Percentiles rank a stretch among this genome's conserved stretches.
phyloP scores from a whole-genome alignment of 441 rosid species.

The Syzygium malaccense region DNA sequence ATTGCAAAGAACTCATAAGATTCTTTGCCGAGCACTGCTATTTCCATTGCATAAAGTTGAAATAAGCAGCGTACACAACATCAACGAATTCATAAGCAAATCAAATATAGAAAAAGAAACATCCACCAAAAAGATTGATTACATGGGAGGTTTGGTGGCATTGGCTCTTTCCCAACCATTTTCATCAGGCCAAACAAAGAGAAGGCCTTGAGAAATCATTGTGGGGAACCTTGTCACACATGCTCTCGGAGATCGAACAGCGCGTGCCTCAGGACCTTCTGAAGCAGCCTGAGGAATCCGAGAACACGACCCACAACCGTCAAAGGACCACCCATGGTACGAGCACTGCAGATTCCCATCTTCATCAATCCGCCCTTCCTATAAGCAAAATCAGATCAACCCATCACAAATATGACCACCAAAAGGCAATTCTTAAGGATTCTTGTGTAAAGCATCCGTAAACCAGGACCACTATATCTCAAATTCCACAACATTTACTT shows the following conservation, averaged over 20 bases:
- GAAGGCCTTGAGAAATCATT: conserved; percentile 82
- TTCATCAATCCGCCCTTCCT: conserved; percentile 92
- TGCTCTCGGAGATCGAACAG: conserved; percentile 69
- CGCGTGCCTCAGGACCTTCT: conserved; percentile 92
- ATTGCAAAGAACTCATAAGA: not conserved
- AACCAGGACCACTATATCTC: not conserved
- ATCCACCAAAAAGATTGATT: not conserved
- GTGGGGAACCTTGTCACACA: conserved; percentile 68
- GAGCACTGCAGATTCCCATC: conserved; percentile 92
- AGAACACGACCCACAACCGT: conserved; percentile 84
- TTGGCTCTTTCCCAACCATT: conserved; percentile 80
- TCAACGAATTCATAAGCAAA: not conserved
- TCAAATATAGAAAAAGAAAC: not conserved
- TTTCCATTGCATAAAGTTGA: not conserved
- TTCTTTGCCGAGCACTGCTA: not conserved
- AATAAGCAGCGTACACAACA: not conserved
- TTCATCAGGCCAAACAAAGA: conserved; percentile 97
- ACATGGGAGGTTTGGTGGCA: conserved; percentile 61
- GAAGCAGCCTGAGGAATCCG: conserved; percentile 71
- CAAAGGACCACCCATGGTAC: conserved; percentile 95
- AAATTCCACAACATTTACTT: not conserved
- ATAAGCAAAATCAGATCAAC: conserved; percentile 3
- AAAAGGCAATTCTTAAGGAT: not conserved
- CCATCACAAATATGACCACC: not conserved
- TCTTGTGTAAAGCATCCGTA: not conserved